Evolutionary conservation across 805 yeast species (phyloP), one percentile per base, ranked within the genome.

Genomic region (Candida orba): DNA sequence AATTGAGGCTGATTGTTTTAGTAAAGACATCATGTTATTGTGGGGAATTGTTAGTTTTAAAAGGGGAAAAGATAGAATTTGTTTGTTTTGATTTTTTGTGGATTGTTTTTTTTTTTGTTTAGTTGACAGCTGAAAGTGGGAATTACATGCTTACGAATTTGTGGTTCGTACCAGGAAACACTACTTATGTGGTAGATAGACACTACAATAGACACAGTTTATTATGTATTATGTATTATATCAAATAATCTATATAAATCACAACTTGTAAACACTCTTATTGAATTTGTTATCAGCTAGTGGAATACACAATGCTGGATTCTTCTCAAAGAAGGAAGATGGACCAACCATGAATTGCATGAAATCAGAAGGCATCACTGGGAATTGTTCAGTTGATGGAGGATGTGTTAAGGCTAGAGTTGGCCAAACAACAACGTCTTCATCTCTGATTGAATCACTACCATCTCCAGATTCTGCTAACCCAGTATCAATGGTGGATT

Each of bases 341-440:
- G 95, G 95, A 37, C 73, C 71, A 45, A 84, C 71, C 46, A 76
- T 71, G 53, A 84, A 79, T 55, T 73, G 77, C 68, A 82, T 79
- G 50, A 79, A 79, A 66, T 84, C 95, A 45, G 81, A 85, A 30
- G 93, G 90, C 95, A 84, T 84, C 41, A 84, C 90, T 39, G 95
- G 95, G 82, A 85, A 84, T 63, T 84, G 91, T 67, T 84, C 95
- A 32, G 81, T 79, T 57, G 86, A 75, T 55, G 93, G 93, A 56
- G 84, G 76, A 60, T 84, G 95, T 4, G 91, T 84, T 68, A 84
- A 75, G 24, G 87, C 89, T 60, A 84, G 62, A 37, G 93, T 84
- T 51, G 85, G 84, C 90, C 91, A 84, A 36, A 84, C 81, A 47
- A 84, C 88, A 31, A 84, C 87, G 31, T 66, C 59, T 47, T 81